Evolutionary conservation across 2,329 filamentous ascomycete genomes (phyloP).

Genomic region (Aspergillus sp.): DNA sequence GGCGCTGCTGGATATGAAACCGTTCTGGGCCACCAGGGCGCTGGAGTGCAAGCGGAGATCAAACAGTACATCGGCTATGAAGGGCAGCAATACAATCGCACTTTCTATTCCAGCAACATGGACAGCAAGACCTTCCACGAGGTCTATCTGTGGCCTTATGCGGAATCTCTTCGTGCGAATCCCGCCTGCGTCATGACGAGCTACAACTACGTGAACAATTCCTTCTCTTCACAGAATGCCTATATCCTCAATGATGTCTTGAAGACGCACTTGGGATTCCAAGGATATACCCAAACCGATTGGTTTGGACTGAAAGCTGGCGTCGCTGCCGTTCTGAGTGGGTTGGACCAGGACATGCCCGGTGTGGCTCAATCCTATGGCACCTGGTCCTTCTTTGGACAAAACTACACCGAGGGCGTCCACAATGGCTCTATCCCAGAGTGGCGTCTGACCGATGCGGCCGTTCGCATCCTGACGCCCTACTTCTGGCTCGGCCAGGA

Average conservation of each 20-base stretch:
- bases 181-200: constrained; percentile 49
- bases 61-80: constrained; percentile 58
- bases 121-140: constrained; percentile 73
- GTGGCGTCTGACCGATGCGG: constrained; percentile 44
- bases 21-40: constrained; percentile 53
- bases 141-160: constrained; percentile 74
- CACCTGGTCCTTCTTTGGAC: constrained; percentile 17
- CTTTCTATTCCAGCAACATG: constrained; percentile 45
- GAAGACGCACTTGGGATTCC: constrained; percentile 49
- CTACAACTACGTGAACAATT: constrained; percentile 44
- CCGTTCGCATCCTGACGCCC: constrained; percentile 41
- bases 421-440: constrained; percentile 39
- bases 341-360: constrained; percentile 34
- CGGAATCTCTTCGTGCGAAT: constrained; percentile 64
- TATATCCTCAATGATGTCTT: constrained; percentile 43
- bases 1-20: constrained; percentile 40
- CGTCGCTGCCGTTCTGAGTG: constrained; percentile 43
- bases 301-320: constrained; percentile 43
- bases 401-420: constrained; percentile 10
- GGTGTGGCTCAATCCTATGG: constrained; percentile 24
- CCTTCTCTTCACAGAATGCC: constrained; percentile 46
- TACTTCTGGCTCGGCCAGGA: constrained; percentile 44
- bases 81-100: constrained; percentile 53
- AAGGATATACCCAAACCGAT: constrained; percentile 44
- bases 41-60: constrained; percentile 33